These are phyloP conservation scores for Aureobasidium sp. DNA, from an alignment of 2,329 filamentous ascomycete genomes.

Conservation along the genomic window DNA sequence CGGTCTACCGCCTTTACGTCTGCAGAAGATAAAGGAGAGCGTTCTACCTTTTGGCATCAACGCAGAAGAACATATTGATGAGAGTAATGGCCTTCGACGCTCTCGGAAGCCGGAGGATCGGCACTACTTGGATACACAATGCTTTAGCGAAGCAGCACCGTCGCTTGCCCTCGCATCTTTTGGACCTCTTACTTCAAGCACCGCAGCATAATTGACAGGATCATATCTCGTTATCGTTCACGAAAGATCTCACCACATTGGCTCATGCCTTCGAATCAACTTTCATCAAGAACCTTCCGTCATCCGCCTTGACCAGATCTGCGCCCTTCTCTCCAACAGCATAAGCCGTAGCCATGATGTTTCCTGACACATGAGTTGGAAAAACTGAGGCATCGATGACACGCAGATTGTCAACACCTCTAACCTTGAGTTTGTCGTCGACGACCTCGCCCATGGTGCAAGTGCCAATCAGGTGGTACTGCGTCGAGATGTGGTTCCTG, in stretches of 20 bases:
- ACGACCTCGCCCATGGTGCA: conserved; percentile 32
- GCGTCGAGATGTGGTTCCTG: conserved; percentile 25
- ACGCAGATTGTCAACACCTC: conserved; percentile 23
- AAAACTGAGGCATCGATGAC: conserved; percentile 29
- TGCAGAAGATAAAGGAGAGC: background rate
- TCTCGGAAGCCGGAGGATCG: background rate
- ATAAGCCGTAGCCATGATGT: conserved; percentile 23
- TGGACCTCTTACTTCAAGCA: no score
- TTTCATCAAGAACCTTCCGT: conserved; percentile 22
- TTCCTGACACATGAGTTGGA: conserved; percentile 27
- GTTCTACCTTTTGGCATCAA: background rate
- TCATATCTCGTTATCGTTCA: background rate
- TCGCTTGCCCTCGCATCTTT: no score
- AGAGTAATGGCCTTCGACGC: no score
- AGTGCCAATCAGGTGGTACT: conserved; percentile 37
- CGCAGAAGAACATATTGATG: background rate
- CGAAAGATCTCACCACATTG: no score
- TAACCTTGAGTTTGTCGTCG: conserved; percentile 22
- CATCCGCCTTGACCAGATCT: conserved; percentile 28
- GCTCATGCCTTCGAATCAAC: conserved; percentile 12
- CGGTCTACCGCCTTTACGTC: background rate
- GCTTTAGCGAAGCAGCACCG: no score
- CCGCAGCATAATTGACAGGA: no score
- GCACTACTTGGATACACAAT: no score
- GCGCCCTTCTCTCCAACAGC: conserved; percentile 33